These are phyloP conservation scores for Cercospora beticola DNA, from an alignment of 2,329 filamentous ascomycete genomes.

Conservation along the genomic window DNA sequence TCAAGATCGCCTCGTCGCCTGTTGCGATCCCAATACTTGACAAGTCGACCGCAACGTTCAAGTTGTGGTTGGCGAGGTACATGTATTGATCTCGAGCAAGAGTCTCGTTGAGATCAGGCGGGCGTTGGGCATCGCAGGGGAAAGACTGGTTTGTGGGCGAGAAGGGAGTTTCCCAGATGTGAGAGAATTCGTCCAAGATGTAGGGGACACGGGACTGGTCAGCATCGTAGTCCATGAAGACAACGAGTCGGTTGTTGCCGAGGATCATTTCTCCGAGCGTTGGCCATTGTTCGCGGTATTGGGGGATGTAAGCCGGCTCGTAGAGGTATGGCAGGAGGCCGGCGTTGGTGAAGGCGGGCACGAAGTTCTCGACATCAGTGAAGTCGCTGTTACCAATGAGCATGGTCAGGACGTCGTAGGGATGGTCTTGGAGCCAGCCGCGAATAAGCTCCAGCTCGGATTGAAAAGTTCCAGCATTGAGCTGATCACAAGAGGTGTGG, in stretches of 20 bases:
- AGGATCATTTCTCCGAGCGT: constrained; percentile 76
- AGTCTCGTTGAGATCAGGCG: constrained; percentile 62
- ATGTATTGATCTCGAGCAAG: constrained; percentile 58
- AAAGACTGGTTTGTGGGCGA: constrained; percentile 68
- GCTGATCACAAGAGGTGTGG: constrained; percentile 77
- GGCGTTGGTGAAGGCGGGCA: constrained; percentile 65
- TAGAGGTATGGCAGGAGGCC: constrained; percentile 75
- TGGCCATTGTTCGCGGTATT: constrained; percentile 77
- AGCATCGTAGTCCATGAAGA: constrained; percentile 83
- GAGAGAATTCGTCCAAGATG: constrained; percentile 81
- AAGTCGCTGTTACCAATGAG: constrained; percentile 82
- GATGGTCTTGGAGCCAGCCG: constrained; percentile 71
- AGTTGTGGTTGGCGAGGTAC: constrained; percentile 87
- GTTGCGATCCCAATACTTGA: constrained; percentile 46
- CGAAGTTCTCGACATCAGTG: constrained; percentile 64
- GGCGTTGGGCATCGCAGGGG: constrained; percentile 76
- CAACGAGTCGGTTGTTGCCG: constrained; percentile 63
- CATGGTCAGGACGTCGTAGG: constrained; percentile 85
- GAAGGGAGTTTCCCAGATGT: constrained; percentile 90
- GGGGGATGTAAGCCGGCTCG: constrained; percentile 67
- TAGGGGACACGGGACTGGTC: constrained; percentile 77
- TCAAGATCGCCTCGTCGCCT: constrained; percentile 54
- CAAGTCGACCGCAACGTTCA: constrained; percentile 74
- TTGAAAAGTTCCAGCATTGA: constrained; percentile 77
- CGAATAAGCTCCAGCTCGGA: constrained; percentile 68